These are phyloP conservation scores for Clathrus columnatus DNA, from an alignment of 768 basidiomycete genomes.

Conservation along the genomic window DNA sequence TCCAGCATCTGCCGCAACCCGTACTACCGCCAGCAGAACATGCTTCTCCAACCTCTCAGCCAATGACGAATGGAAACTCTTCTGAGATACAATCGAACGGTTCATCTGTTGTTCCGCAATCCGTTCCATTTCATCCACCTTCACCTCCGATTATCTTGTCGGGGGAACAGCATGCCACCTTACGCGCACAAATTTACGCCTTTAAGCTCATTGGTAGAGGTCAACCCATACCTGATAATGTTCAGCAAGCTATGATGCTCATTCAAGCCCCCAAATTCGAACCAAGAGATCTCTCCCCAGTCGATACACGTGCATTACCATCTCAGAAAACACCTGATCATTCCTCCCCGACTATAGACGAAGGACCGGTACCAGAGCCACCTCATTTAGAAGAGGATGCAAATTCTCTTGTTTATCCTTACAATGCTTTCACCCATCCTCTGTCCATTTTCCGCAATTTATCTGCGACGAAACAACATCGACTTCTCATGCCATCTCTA, in stretches of 20 bases:
- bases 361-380: constrained; percentile 50
- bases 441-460: constrained; percentile 45
- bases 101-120: constrained; percentile 36
- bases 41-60: constrained; percentile 28
- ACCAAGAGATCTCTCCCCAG: constrained; percentile 25
- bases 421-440: constrained; percentile 83
- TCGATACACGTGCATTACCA: neutral
- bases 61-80: constrained; percentile 25
- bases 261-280: constrained; percentile 49
- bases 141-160: constrained; percentile 71
- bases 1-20: constrained; percentile 21
- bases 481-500: constrained; percentile 77
- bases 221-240: constrained; percentile 54
- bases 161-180: constrained; percentile 58
- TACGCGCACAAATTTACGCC: constrained; percentile 78
- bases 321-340: constrained; percentile 8
- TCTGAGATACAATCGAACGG: neutral
- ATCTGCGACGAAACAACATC: constrained; percentile 66
- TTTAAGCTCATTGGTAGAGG: constrained; percentile 65
- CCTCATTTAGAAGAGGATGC: constrained; percentile 73
- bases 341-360: constrained; percentile 11
- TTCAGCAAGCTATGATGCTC: constrained; percentile 66
- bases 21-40: constrained; percentile 30
- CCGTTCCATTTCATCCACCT: constrained; percentile 44
- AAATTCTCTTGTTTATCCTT: constrained; percentile 79